Evolutionary conservation across 1,284 basidiomycete genomes (phyloP), one percentile per base, ranked within the genome.

Genomic region (Mycosarcoma mackinlayi): DNA sequence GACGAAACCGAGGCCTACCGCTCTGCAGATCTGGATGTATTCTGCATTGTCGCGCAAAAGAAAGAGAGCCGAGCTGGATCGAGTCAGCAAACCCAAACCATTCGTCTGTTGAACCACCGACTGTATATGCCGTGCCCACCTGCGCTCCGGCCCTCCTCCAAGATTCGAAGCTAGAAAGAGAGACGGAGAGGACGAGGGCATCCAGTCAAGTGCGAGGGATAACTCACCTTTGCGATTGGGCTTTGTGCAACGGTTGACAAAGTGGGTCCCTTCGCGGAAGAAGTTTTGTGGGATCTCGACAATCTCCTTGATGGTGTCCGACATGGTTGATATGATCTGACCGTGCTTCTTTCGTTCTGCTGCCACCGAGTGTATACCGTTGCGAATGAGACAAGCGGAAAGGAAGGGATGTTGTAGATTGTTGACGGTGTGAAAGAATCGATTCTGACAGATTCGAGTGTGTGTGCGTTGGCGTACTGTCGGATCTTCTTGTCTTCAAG

Each of bases 231-330:
- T 92, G 84, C 92, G 89, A 53, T 92, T 92, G 52, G 95, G 95
- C 86, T 99, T 99, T 71, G 94, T 96, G 87, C 95, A 99, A 83
- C 94, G 89, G 81, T 90, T 92, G 77, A 98, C 86, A 86, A 98
- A 98, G 86, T 94, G 92, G 76, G 92, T 92, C 60, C 95, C 95
- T 77, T 98, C 95, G 78, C 89, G 91, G 76, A 94, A 78, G 84
- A 98, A 98, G 81, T 93, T 88, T 83, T 93, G 91, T 51, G 94
- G 94, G 69, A 95, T 88, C 67, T 97, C 93, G 73, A 91, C 85
- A 84, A 97, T 89, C 81, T 98, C 95, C 83, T 88, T 90, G 76
- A 96, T 83, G 85, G 92, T 92, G 83, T 95, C 93, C 68, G 92
- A 92, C 91, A 93, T 93, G 82, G 13, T 63, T 28, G 35, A 8